Conservation (phyloP, 306 rosid genomes). For the Vigna unguiculata region DNA sequence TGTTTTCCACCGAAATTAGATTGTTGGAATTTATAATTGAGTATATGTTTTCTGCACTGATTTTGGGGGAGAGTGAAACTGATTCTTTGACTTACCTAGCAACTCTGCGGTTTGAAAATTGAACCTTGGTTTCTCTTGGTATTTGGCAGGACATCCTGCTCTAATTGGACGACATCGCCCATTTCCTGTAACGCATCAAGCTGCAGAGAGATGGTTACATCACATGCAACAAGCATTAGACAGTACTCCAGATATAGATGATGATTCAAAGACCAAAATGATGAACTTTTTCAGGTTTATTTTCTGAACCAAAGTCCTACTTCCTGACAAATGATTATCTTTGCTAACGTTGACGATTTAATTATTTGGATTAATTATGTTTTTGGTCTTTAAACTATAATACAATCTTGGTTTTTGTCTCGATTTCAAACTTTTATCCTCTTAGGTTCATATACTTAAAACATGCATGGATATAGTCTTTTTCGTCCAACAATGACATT, state of each 20-base stretch:
- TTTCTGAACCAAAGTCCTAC: slow-evolving; percentile 7
- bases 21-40: neutral
- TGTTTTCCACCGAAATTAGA: neutral
- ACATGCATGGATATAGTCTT: too few relatives aligned
- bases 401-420: too few relatives aligned
- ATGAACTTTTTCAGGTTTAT: slow-evolving; percentile 77
- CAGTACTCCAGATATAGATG: slow-evolving; percentile 73
- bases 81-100: neutral
- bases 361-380: too few relatives aligned
- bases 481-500: too few relatives aligned
- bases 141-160: slow-evolving; percentile 88
- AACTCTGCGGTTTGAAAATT: neutral
- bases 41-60: neutral
- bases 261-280: slow-evolving; percentile 83
- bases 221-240: slow-evolving; percentile 93
- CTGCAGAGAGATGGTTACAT: slow-evolving; percentile 93
- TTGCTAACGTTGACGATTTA: slow-evolving; percentile 3
- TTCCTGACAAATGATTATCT: slow-evolving; percentile 1
- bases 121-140: slow-evolving; percentile 23
- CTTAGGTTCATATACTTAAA: too few relatives aligned
- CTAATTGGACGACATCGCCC: slow-evolving; percentile 93
- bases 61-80: neutral
- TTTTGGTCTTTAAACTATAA: too few relatives aligned
- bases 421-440: too few relatives aligned
- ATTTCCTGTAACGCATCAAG: slow-evolving; percentile 79